Percentiles rank a stretch among this genome's conserved stretches.
Conservation (phyloP, 192 early-diverging fungal species). For the Funneliformis geosporum region DNA sequence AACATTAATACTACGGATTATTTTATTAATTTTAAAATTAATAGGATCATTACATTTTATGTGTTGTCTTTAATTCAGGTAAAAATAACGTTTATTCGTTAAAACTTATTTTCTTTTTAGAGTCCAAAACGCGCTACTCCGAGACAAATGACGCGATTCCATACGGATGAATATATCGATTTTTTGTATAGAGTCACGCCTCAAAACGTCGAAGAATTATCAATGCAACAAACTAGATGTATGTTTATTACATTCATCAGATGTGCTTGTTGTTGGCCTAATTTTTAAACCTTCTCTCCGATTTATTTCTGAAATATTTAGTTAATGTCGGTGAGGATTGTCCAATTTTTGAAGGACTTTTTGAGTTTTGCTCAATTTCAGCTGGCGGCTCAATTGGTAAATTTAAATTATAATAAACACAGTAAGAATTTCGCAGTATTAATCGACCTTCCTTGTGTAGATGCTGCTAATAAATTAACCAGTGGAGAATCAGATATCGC, state of each 20-base stretch:
- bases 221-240: conserved; percentile 68
- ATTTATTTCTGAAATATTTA: conserved; percentile 21
- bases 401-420: not conserved
- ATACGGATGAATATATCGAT: conserved; percentile 90
- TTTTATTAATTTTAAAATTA: not conserved
- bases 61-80: not conserved
- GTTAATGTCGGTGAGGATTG: conserved; percentile 91
- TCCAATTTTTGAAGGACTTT: conserved; percentile 95
- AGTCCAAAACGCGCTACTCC: conserved; percentile 72
- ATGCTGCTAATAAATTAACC: conserved; percentile 66
- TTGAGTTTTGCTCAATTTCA: conserved; percentile 91
- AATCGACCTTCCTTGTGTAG: conserved; percentile 30
- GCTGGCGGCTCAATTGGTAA: conserved; percentile 89
- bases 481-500: conserved; percentile 64
- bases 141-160: conserved; percentile 90
- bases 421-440: not conserved
- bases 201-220: conserved; percentile 69
- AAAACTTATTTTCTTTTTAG: conserved; percentile 31
- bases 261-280: not conserved
- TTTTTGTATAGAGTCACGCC: conserved; percentile 80
- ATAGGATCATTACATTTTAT: not conserved
- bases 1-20: not conserved
- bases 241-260: conserved; percentile 1
- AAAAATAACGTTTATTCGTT: not conserved
- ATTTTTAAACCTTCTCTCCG: not conserved